A percentile compares a stretch with the other conserved stretches of the same genome.
Conservation (phyloP, 306 rosid genomes). For the cucumber (Cucumis sativus) region Cucumber_9930_V3 NC_026657.2:39891501-39892000, state of each 20-base stretch:
- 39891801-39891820: neutral
- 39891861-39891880: too few species aligned
- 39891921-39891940: constrained; percentile 18
- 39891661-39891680: neutral
- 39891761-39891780: neutral
- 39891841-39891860: neutral
- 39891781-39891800: neutral
- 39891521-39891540: too few species aligned
- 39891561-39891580: too few species aligned
- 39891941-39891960: constrained; percentile 13
- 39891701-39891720: neutral
- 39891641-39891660: too few species aligned
- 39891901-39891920: constrained; percentile 6
- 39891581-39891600: too few species aligned
- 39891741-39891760: neutral
- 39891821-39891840: neutral
- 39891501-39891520: too few species aligned
- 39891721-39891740: neutral
- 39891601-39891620: too few species aligned
- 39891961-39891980: constrained; percentile 8
- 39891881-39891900: constrained; percentile 6
- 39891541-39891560: too few species aligned
- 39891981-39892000: neutral
- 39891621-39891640: too few species aligned
- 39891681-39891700: neutral